Conservation (phyloP, 139 green algal species). For the Picochlorum sp. region DNA sequence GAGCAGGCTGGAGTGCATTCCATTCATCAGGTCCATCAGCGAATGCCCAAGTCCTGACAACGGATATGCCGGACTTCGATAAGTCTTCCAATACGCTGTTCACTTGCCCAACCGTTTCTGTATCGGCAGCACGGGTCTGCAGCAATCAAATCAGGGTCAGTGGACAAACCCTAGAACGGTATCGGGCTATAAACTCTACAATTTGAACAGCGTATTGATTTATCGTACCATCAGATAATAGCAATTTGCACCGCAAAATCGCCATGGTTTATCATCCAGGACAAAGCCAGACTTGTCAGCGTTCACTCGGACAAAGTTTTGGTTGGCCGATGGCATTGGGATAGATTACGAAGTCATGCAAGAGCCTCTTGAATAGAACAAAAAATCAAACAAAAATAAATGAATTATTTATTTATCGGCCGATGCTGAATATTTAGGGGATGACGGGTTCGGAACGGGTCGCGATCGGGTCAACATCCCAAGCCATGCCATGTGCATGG, state of each 20-base stretch:
- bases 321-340: too few relatives aligned
- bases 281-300: conserved; percentile 9
- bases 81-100: neutral
- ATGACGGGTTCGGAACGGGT: too few relatives aligned
- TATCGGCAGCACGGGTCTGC: conserved; percentile 25
- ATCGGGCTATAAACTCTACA: neutral
- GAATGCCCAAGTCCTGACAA: conserved; percentile 48
- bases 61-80: conserved; percentile 31
- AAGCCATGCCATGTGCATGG: too few relatives aligned
- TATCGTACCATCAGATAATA: conserved; percentile 53
- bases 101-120: conserved; percentile 8
- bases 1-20: conserved; percentile 48
- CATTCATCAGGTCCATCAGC: conserved; percentile 41
- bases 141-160: neutral
- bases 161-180: neutral
- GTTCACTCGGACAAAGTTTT: conserved; percentile 28
- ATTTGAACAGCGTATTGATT: too few relatives aligned
- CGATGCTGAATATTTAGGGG: too few relatives aligned
- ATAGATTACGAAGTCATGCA: too few relatives aligned
- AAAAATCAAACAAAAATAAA: too few relatives aligned
- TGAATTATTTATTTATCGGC: too few relatives aligned
- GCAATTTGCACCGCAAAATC: conserved; percentile 53
- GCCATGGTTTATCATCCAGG: conserved; percentile 21
- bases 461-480: too few relatives aligned
- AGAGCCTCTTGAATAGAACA: too few relatives aligned